Percentiles rank a stretch among this genome's conserved stretches.
These are phyloP conservation scores for Vaccinium darrowii DNA, from an alignment of 148 eudicot species.

Conservation along the genomic window DNA sequence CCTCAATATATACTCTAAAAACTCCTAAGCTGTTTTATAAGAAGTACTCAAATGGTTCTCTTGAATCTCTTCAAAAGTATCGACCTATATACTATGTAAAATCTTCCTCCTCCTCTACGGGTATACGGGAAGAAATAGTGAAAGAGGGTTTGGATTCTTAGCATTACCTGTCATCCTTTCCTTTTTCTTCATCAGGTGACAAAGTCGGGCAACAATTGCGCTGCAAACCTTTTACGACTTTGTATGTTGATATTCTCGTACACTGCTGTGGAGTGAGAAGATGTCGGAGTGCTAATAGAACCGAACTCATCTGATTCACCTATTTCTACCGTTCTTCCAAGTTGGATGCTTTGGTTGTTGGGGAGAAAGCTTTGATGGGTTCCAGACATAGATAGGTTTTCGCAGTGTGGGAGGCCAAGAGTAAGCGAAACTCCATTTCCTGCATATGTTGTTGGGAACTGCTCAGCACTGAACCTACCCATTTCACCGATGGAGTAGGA, in stretches of 20 bases:
- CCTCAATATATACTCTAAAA: conserved; percentile 29
- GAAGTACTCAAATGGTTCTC: conserved; percentile 37
- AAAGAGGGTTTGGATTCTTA: not conserved
- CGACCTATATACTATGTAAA: conserved; percentile 22
- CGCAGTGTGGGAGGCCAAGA: conserved; percentile 70
- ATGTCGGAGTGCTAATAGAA: conserved; percentile 25
- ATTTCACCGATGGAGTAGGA: conserved; percentile 51
- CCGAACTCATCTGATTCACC: conserved; percentile 36
- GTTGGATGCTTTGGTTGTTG: conserved; percentile 39
- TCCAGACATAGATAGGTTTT: conserved; percentile 42
- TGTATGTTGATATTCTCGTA: conserved; percentile 56
- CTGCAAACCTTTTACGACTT: conserved; percentile 58
- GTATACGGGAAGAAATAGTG: not conserved
- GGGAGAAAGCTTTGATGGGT: conserved; percentile 44
- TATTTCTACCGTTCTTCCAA: conserved; percentile 39
- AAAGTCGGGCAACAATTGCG: conserved; percentile 72
- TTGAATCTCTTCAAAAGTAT: conserved; percentile 39
- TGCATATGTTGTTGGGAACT: conserved; percentile 36
- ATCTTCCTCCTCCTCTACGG: conserved; percentile 5
- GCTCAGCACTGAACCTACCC: conserved; percentile 53
- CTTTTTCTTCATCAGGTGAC: conserved; percentile 34
- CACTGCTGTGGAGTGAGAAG: conserved; percentile 37
- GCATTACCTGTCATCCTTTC: not conserved
- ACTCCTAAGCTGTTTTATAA: conserved; percentile 30
- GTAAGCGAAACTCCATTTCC: conserved; percentile 70